Evolutionary conservation across 2,329 filamentous ascomycete genomes (phyloP).

Genomic region (Arthroderma uncinatum): DNA sequence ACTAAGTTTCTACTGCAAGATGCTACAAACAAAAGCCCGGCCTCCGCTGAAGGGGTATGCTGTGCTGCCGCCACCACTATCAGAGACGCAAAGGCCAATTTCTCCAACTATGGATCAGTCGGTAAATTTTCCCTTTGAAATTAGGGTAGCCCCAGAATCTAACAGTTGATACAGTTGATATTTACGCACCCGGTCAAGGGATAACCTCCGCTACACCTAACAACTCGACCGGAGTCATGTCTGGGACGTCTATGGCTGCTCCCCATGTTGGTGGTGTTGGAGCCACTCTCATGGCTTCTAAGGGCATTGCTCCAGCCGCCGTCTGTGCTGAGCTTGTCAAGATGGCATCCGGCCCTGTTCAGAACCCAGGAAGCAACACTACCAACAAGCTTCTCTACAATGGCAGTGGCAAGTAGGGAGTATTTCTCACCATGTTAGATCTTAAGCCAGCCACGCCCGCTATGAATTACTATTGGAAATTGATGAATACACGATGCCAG

Average conservation of each 20-base stretch:
- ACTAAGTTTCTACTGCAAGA: constrained; percentile 12
- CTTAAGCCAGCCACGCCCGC: too few relatives aligned
- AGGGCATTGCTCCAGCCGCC: constrained; percentile 36
- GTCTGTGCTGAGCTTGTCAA: constrained; percentile 42
- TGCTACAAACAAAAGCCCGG: constrained; percentile 28
- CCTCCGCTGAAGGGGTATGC: constrained; percentile 28
- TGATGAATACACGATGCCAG: too few relatives aligned
- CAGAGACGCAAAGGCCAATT: constrained; percentile 26
- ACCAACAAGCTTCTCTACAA: constrained; percentile 24
- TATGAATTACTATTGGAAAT: too few relatives aligned
- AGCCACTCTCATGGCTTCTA: constrained; percentile 42
- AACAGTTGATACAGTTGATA: constrained; percentile 32
- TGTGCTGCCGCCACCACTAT: constrained; percentile 31
- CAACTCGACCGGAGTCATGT: constrained; percentile 36
- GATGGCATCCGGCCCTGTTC: constrained; percentile 34
- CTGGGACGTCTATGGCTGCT: constrained; percentile 29
- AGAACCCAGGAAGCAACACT: constrained; percentile 18
- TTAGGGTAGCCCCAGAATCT: too few relatives aligned
- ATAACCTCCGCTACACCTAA: constrained; percentile 41
- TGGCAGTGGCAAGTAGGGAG: constrained; percentile 14
- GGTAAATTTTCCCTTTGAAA: constrained; percentile 26
- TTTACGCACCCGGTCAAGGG: constrained; percentile 47
- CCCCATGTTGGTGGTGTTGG: constrained; percentile 44
- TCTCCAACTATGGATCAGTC: constrained; percentile 36
- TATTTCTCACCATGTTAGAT: too few relatives aligned